Percentiles rank a stretch among this genome's conserved stretches.
These are phyloP conservation scores for Xylaria sp. DNA, from an alignment of 2,329 filamentous ascomycete genomes.

Conservation along the genomic window DNA sequence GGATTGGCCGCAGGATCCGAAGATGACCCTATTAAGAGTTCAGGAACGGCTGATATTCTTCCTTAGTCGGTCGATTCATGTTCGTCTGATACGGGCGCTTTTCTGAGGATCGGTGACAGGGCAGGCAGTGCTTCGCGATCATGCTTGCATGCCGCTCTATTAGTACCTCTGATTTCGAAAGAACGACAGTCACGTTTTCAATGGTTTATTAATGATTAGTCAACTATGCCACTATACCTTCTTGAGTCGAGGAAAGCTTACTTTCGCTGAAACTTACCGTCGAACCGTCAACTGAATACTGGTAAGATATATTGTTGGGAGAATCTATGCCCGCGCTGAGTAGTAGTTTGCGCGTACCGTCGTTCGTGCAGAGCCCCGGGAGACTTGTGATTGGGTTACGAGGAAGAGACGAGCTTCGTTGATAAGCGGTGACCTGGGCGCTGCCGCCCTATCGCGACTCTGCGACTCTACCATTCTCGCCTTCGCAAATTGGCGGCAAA, in stretches of 20 bases:
- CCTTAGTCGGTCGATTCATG: background rate
- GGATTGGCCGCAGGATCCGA: background rate
- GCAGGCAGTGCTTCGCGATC: slow-evolving; percentile 32
- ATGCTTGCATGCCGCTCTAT: slow-evolving; percentile 16
- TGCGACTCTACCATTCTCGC: background rate
- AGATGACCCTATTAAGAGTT: background rate
- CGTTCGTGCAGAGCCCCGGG: slow-evolving; percentile 15
- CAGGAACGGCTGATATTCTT: slow-evolving; percentile 9
- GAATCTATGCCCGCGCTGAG: slow-evolving; percentile 23
- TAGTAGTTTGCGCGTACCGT: slow-evolving; percentile 25
- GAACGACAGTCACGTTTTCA: background rate
- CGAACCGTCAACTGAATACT: background rate
- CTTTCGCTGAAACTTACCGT: slow-evolving; percentile 14
- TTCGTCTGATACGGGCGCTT: slow-evolving; percentile 5
- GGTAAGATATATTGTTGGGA: slow-evolving; percentile 10
- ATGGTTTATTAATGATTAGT: slow-evolving; percentile 26
- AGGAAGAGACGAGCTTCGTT: slow-evolving; percentile 25
- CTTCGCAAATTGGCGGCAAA: background rate
- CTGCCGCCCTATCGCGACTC: slow-evolving; percentile 19
- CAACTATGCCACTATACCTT: slow-evolving; percentile 12
- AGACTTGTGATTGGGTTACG: slow-evolving; percentile 14
- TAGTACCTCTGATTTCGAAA: background rate
- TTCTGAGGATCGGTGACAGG: slow-evolving; percentile 7
- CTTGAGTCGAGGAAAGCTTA: slow-evolving; percentile 14
- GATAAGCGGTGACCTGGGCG: slow-evolving; percentile 28